A percentile compares a stretch with the other conserved stretches of the same genome.
Conservation (phyloP, 1,284 basidiomycete species). For the Puccinia hordei region DNA sequence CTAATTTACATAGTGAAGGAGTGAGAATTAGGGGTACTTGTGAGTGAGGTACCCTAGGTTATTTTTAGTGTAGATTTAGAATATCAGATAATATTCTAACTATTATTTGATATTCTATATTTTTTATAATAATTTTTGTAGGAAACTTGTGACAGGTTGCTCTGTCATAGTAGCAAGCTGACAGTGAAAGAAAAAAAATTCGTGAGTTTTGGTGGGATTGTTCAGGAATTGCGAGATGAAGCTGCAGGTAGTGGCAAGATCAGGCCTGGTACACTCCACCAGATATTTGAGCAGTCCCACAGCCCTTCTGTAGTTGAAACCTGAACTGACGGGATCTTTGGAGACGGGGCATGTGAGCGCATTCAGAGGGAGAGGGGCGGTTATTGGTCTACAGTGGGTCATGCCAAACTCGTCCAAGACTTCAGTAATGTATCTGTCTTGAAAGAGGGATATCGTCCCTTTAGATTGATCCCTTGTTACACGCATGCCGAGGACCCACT, state of each 20-base stretch:
- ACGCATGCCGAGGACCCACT: neutral
- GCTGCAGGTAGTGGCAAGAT: neutral
- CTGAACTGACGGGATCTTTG: neutral
- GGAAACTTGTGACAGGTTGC: neutral
- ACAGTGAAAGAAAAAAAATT: neutral
- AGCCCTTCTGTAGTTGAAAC: neutral
- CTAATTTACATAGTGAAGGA: no score
- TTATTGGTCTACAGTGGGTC: neutral
- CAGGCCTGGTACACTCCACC: neutral
- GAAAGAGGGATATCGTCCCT: neutral
- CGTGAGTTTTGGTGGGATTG: neutral
- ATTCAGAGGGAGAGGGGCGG: neutral
- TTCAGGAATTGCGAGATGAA: slow-evolving; percentile 7
- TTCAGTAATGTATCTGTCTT: neutral
- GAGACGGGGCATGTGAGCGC: neutral
- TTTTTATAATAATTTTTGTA: no score
- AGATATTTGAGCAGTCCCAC: neutral
- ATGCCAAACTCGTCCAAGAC: neutral
- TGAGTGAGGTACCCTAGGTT: no score
- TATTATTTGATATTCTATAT: no score
- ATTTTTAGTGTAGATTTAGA: no score
- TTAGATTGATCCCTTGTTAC: neutral
- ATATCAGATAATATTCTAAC: no score
- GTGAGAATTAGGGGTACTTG: no score
- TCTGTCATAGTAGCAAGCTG: neutral